Conservation (phyloP, 495 filamentous ascomycete species). For the Xylona heveae region DNA sequence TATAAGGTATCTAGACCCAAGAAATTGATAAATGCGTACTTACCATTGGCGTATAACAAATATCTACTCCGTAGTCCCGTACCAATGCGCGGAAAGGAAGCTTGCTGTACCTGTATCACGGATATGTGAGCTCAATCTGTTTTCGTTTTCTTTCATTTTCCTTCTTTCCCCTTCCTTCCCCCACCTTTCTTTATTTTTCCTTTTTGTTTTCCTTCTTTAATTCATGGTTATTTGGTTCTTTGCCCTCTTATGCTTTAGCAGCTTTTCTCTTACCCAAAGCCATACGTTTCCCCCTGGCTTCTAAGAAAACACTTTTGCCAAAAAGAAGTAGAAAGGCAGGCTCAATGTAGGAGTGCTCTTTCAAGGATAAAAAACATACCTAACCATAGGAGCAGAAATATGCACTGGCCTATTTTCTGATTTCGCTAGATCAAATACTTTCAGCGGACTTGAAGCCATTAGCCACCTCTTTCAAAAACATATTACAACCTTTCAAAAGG, state of each 20-base stretch:
- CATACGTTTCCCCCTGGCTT: not conserved
- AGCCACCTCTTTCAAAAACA: not conserved
- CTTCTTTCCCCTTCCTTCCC: not conserved
- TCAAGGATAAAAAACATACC: conserved; percentile 19
- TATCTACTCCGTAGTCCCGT: conserved; percentile 33
- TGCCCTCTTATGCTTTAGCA: not conserved
- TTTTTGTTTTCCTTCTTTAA: not conserved
- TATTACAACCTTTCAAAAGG: not conserved
- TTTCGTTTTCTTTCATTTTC: not conserved
- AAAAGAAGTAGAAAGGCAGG: not conserved
- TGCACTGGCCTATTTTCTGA: conserved; percentile 27
- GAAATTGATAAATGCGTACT: not conserved
- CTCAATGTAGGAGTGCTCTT: conserved; percentile 25
- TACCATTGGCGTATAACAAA: conserved; percentile 47
- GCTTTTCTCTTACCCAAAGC: not conserved
- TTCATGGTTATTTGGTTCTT: not conserved
- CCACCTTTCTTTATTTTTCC: not conserved
- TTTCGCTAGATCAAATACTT: conserved; percentile 33
- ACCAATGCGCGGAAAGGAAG: conserved; percentile 43
- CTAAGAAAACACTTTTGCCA: not conserved
- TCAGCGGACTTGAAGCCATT: conserved; percentile 24
- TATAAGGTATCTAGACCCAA: not conserved
- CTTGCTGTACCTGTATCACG: conserved; percentile 14
- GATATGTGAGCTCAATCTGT: not conserved
- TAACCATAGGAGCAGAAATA: conserved; percentile 47